Evolutionary conservation across 352 stramenopile species (phyloP).

Genomic region (Albugo candida): DNA sequence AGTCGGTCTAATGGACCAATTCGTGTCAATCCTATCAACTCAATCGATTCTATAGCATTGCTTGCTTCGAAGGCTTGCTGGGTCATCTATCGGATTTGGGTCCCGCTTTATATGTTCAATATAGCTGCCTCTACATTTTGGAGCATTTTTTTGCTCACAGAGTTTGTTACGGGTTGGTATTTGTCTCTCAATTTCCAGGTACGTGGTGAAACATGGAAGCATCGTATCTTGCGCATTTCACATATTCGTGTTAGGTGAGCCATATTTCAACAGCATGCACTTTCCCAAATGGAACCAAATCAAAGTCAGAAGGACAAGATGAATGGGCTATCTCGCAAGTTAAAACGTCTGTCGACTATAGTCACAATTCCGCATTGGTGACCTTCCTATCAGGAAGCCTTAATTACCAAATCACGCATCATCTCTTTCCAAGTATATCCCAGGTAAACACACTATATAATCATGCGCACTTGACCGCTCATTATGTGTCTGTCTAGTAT

Average conservation of each 20-base stretch:
- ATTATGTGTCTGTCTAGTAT: constrained; percentile 34
- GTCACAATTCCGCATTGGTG: constrained; percentile 50
- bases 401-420: constrained; percentile 94
- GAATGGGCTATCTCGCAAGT: constrained; percentile 88
- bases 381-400: constrained; percentile 89
- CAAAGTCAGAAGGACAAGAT: constrained; percentile 40
- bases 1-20: constrained; percentile 64
- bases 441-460: constrained; percentile 14
- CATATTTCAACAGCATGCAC: constrained; percentile 80
- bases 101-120: constrained; percentile 67
- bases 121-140: constrained; percentile 36
- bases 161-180: constrained; percentile 85
- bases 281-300: constrained; percentile 62
- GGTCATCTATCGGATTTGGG: constrained; percentile 76
- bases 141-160: constrained; percentile 65
- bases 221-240: neutral
- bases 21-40: constrained; percentile 76
- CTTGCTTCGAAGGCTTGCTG: constrained; percentile 79
- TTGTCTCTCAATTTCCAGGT: constrained; percentile 88
- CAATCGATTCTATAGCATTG: constrained; percentile 61
- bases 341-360: constrained; percentile 90
- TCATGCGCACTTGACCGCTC: neutral
- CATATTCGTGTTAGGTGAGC: constrained; percentile 19
- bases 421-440: constrained; percentile 85
- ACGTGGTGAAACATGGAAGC: neutral